Percentiles rank a stretch among this genome's conserved stretches.
Evolutionary conservation across 495 filamentous ascomycete species (phyloP).

Genomic region (Aspergillus campestris): DNA sequence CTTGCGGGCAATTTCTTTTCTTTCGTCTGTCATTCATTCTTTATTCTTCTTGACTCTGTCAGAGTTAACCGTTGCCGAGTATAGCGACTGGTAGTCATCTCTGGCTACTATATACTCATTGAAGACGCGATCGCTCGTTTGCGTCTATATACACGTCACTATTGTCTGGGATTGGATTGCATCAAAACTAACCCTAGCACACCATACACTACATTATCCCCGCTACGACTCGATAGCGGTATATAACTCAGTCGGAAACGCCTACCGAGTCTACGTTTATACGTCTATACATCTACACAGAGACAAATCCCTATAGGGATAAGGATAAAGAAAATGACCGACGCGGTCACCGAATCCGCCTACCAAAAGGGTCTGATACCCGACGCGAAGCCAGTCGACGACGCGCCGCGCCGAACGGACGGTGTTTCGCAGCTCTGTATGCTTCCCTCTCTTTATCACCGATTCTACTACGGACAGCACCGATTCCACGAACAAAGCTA

Average conservation of each 20-base stretch:
- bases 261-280: no score
- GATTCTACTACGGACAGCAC: neutral
- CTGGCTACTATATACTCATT: neutral
- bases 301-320: conserved; percentile 4
- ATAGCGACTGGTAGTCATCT: conserved; percentile 2
- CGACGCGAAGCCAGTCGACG: conserved; percentile 18
- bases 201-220: conserved; percentile 16
- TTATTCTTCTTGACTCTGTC: neutral
- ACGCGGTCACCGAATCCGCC: neutral
- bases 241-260: no score
- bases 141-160: no score
- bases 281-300: neutral
- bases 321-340: no score
- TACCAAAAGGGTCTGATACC: conserved; percentile 11
- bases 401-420: conserved; percentile 22
- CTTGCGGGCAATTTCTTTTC: neutral
- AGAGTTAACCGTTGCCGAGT: conserved; percentile 1
- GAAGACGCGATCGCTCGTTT: neutral
- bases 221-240: no score
- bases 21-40: neutral
- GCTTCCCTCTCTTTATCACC: conserved; percentile 1
- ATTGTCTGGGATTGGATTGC: conserved; percentile 14
- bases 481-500: neutral
- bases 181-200: conserved; percentile 32
- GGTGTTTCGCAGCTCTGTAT: conserved; percentile 32